Evolutionary conservation across 345 rosid species (phyloP).

Genomic region (Acer yangbiense): DNA sequence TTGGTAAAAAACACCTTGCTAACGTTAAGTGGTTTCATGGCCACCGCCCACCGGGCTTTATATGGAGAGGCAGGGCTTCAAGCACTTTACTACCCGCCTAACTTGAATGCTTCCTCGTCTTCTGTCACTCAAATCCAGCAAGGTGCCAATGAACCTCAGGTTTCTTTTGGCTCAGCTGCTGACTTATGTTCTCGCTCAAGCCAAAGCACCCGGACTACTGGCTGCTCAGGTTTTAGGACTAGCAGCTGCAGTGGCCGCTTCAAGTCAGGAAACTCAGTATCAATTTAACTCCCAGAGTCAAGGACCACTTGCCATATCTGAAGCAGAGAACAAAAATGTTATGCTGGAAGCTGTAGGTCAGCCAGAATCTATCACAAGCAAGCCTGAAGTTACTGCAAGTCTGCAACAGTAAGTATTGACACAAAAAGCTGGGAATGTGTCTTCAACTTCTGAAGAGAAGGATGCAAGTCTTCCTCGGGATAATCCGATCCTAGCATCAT

Average conservation of each 20-base stretch:
- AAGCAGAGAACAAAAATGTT: slow-evolving; percentile 4
- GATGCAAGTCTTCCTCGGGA: too few relatives aligned
- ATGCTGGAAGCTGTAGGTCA: slow-evolving; percentile 5
- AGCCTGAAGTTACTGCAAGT: background rate
- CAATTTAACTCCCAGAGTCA: slow-evolving; percentile 3
- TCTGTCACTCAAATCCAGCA: slow-evolving; percentile 32
- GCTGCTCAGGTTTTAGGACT: slow-evolving; percentile 16
- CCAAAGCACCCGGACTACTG: slow-evolving; percentile 28
- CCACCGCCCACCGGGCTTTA: slow-evolving; percentile 21
- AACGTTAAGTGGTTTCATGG: slow-evolving; percentile 37
- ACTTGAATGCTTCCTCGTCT: slow-evolving; percentile 23
- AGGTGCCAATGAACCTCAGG: slow-evolving; percentile 41
- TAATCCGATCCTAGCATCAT: too few relatives aligned
- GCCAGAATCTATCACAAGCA: background rate
- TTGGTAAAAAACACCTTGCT: slow-evolving; percentile 42
- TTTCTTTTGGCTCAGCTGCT: slow-evolving; percentile 42
- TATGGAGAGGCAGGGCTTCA: slow-evolving; percentile 38
- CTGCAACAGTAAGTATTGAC: background rate
- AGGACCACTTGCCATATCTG: slow-evolving; percentile 1
- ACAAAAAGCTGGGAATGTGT: background rate
- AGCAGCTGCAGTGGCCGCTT: background rate
- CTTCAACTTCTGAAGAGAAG: too few relatives aligned
- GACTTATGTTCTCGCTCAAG: slow-evolving; percentile 36
- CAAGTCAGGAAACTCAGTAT: slow-evolving; percentile 11
- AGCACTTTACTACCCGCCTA: slow-evolving; percentile 36